Percentiles rank a stretch among this genome's conserved stretches.
Conservation (phyloP, 257 asterid genomes). For the Solanum virginianum region DNA sequence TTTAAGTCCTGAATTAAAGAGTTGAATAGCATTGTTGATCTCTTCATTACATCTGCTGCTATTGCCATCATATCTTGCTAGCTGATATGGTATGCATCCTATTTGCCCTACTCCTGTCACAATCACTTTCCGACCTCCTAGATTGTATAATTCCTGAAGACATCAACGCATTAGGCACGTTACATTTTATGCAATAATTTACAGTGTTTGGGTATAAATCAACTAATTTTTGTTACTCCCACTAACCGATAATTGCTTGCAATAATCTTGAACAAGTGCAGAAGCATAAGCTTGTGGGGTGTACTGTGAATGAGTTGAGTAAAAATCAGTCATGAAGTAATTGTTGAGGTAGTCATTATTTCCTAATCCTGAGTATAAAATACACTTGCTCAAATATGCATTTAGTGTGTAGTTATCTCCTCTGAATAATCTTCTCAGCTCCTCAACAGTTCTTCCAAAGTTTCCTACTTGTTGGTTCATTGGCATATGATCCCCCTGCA, state of each 20-base stretch:
- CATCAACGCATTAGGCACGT: neutral
- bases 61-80: slow-evolving; percentile 58
- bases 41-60: slow-evolving; percentile 78
- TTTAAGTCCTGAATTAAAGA: slow-evolving; percentile 59
- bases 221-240: neutral
- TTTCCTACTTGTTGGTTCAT: slow-evolving; percentile 64
- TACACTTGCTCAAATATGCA: slow-evolving; percentile 53
- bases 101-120: slow-evolving; percentile 64
- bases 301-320: slow-evolving; percentile 39
- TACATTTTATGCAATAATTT: neutral
- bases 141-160: slow-evolving; percentile 39
- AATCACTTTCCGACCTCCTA: slow-evolving; percentile 77
- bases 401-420: slow-evolving; percentile 40
- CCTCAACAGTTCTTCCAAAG: slow-evolving; percentile 48
- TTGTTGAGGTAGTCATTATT: slow-evolving; percentile 93
- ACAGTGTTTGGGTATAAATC: too few species aligned
- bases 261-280: slow-evolving; percentile 65
- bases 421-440: slow-evolving; percentile 43
- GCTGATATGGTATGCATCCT: slow-evolving; percentile 83
- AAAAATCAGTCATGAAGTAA: slow-evolving; percentile 67
- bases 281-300: slow-evolving; percentile 61
- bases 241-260: slow-evolving; percentile 42
- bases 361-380: slow-evolving; percentile 73
- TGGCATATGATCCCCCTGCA: slow-evolving; percentile 69
- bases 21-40: slow-evolving; percentile 58